Conservation (phyloP, 2,329 filamentous ascomycete species). For the Trichoderma arundinaceum region DNA sequence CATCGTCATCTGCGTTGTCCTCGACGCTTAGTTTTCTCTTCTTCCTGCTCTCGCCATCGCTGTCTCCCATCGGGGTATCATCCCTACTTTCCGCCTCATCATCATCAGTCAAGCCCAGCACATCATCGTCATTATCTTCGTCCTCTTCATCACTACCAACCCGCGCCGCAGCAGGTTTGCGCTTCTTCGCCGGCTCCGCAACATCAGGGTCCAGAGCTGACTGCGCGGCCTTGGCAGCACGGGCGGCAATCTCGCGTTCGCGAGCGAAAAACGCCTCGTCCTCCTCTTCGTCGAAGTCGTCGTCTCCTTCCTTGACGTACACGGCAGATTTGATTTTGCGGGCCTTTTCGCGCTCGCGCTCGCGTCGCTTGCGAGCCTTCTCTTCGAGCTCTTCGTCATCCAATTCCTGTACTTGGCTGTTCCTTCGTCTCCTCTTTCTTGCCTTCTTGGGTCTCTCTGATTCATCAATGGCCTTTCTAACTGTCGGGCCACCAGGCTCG, state of each 20-base stretch:
- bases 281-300: conserved; percentile 81
- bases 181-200: conserved; percentile 38
- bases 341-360: conserved; percentile 77
- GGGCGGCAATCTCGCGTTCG: conserved; percentile 66
- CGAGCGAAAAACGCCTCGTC: conserved; percentile 74
- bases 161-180: conserved; percentile 38
- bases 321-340: conserved; percentile 82
- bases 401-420: conserved; percentile 50
- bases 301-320: conserved; percentile 83
- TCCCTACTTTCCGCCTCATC: conserved; percentile 34
- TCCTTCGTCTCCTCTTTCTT: conserved; percentile 54
- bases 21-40: conserved; percentile 41
- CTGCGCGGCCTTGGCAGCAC: conserved; percentile 49
- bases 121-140: conserved; percentile 39
- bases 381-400: conserved; percentile 70
- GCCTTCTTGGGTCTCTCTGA: conserved; percentile 60
- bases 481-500: conserved; percentile 69
- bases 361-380: conserved; percentile 64
- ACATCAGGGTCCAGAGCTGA: conserved; percentile 33
- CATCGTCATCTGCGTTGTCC: conserved; percentile 36
- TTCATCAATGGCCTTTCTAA: conserved; percentile 58
- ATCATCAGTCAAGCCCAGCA: conserved; percentile 36
- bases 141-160: conserved; percentile 41
- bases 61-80: conserved; percentile 40
- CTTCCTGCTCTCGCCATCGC: conserved; percentile 39